These are phyloP conservation scores for Saccharomycopsis sp. DNA, from an alignment of 805 yeast species.

Conservation along the genomic window DNA sequence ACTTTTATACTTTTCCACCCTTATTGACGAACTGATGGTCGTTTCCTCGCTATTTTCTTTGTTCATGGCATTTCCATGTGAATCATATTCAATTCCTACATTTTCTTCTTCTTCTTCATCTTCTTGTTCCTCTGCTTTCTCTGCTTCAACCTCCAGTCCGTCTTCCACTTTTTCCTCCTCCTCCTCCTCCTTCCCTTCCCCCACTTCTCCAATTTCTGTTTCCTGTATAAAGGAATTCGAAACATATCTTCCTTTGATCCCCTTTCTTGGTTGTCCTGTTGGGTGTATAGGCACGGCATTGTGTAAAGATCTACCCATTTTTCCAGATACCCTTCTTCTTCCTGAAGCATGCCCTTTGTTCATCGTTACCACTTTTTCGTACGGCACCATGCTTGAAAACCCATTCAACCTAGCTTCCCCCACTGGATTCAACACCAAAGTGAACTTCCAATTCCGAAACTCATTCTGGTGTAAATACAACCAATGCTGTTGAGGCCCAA, in stretches of 20 bases:
- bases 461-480: slow-evolving; percentile 90
- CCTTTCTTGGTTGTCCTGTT: slow-evolving; percentile 78
- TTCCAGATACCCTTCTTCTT: slow-evolving; percentile 59
- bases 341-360: slow-evolving; percentile 48
- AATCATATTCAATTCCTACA: slow-evolving; percentile 5
- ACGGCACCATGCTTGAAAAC: slow-evolving; percentile 48
- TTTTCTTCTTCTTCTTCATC: slow-evolving; percentile 18
- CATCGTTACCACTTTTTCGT: slow-evolving; percentile 49
- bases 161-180: slow-evolving; percentile 25
- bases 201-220: slow-evolving; percentile 20
- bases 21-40: too few species aligned
- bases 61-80: slow-evolving; percentile 16
- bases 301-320: slow-evolving; percentile 52
- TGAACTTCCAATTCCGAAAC: slow-evolving; percentile 91
- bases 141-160: slow-evolving; percentile 24
- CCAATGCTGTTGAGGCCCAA: slow-evolving; percentile 99
- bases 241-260: slow-evolving; percentile 16
- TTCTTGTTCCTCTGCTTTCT: slow-evolving; percentile 23
- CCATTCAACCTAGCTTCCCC: slow-evolving; percentile 67
- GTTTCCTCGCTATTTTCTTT: slow-evolving; percentile 14
- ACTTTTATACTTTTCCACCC: too few species aligned
- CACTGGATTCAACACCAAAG: slow-evolving; percentile 67
- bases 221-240: slow-evolving; percentile 18
- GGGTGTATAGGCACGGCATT: slow-evolving; percentile 84
- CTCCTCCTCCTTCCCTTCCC: slow-evolving; percentile 19